Conservation (phyloP, 2,329 filamentous ascomycete genomes). For the Penicillium sclerotiorum region DNA sequence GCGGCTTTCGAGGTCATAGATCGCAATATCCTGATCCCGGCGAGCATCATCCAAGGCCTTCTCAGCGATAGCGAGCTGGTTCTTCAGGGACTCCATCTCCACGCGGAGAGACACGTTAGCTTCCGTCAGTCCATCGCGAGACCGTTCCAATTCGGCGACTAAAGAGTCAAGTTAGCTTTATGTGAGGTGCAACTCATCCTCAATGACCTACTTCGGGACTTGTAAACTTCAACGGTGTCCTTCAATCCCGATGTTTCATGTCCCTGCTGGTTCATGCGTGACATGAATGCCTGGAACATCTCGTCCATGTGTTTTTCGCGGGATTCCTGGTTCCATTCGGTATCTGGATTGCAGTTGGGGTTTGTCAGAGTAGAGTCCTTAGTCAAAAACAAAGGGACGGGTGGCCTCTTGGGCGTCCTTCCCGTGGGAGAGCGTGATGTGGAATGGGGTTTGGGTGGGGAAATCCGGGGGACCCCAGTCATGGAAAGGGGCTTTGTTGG, state of each 20-base stretch:
- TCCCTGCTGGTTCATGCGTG: slow-evolving; percentile 70
- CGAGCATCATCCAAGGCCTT: slow-evolving; percentile 55
- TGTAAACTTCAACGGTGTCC: slow-evolving; percentile 73
- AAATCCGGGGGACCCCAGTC: slow-evolving; percentile 15
- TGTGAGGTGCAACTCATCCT: not conserved
- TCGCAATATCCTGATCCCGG: slow-evolving; percentile 54
- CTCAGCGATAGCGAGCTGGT: slow-evolving; percentile 53
- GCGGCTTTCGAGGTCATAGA: slow-evolving; percentile 57
- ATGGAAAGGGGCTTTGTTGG: not conserved
- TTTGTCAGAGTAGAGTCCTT: slow-evolving; percentile 76
- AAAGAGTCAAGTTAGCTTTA: not conserved
- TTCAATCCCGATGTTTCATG: slow-evolving; percentile 70
- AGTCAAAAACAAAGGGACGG: slow-evolving; percentile 59
- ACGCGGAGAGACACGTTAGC: slow-evolving; percentile 60
- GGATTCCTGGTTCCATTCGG: slow-evolving; percentile 72
- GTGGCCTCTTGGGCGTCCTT: slow-evolving; percentile 32
- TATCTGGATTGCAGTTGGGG: slow-evolving; percentile 37
- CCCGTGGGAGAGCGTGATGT: slow-evolving; percentile 7
- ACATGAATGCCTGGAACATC: slow-evolving; percentile 71
- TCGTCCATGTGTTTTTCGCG: slow-evolving; percentile 76
- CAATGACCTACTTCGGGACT: slow-evolving; percentile 66
- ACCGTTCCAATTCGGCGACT: slow-evolving; percentile 62
- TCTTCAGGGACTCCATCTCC: slow-evolving; percentile 68
- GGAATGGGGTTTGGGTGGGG: slow-evolving; percentile 34
- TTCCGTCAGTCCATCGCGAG: slow-evolving; percentile 54